Evolutionary conservation across 345 rosid species (phyloP), one percentile per base, ranked within the genome.

Genomic region (Euclidium syriacum): DNA sequence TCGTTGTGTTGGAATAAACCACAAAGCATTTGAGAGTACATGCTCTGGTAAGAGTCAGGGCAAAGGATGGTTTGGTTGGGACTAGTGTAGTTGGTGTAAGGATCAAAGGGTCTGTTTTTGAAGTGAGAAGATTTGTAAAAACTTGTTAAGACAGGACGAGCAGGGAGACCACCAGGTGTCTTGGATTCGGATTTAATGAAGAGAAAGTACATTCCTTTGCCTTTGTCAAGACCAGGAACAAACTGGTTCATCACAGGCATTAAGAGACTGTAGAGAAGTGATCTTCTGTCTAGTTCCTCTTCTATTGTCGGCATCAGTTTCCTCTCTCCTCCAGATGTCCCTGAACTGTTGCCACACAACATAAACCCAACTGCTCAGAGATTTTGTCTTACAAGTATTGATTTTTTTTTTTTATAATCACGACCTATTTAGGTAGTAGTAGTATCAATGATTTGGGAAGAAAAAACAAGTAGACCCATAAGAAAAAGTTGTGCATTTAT

Each of bases 281-380:
- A 73, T 74, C 94, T 78, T 52, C 90, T 70, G 56, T 73, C 82
- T 25, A 86, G 63, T 64, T 86, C 94, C 67, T 86, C 90, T 50
- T 83, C 94, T 10, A 84, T 81, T 43, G 94, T 77, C 25, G 94
- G 87, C 90, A 86, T 86, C 73, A 86, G 71, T 55, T 86, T 84
- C 60, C 90, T 78, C 71, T 84, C 94, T 29, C 90, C 94, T 17
- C 90, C 99, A 38, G 99, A 92, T 11, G 99, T 92, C 26, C 99
- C 99, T 4, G 99, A 89, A 76, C 99, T 92, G 80, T 71, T 55
- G 2, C 20, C 1, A 46, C 74, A 61, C 56, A 65, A 47, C 30
- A 68, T 23, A 18, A 32, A 62, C 3, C 17, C 18, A 51, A 43
- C 30, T 44, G 3, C 34, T 30, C 24, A 29, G 19, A 40, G 41